These are phyloP conservation scores for Suhomyces vadensis DNA, from an alignment of 805 yeast genomes.

Conservation along the genomic window DNA sequence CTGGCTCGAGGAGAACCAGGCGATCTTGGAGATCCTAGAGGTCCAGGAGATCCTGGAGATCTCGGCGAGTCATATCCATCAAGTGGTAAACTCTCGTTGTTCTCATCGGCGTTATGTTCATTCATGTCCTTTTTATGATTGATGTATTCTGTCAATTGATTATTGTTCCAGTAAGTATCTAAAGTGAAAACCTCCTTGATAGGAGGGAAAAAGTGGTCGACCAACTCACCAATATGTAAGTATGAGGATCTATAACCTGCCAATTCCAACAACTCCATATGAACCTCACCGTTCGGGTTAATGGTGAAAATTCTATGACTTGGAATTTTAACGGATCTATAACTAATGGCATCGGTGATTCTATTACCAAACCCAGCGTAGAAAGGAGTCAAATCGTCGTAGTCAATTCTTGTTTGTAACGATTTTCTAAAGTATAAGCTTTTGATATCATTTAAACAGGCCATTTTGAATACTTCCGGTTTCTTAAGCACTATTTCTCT, in stretches of 20 bases:
- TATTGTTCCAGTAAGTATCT: slow-evolving; percentile 36
- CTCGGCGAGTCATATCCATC: slow-evolving; percentile 6
- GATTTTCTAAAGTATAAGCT: slow-evolving; percentile 52
- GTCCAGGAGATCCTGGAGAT: not conserved
- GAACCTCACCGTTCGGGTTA: slow-evolving; percentile 95
- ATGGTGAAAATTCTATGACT: slow-evolving; percentile 93
- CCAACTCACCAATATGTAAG: slow-evolving; percentile 86
- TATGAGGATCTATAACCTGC: slow-evolving; percentile 91
- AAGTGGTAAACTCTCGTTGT: not conserved
- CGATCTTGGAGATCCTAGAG: slow-evolving; percentile 19
- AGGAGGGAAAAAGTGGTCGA: slow-evolving; percentile 97
- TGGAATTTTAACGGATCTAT: slow-evolving; percentile 91
- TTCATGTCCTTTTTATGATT: slow-evolving; percentile 16
- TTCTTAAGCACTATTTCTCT: slow-evolving; percentile 91
- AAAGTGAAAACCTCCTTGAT: slow-evolving; percentile 33
- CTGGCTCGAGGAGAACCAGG: slow-evolving; percentile 25
- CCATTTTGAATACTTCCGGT: slow-evolving; percentile 98
- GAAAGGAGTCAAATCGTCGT: slow-evolving; percentile 67
- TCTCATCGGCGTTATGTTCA: slow-evolving; percentile 6
- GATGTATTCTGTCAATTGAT: slow-evolving; percentile 38
- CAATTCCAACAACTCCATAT: slow-evolving; percentile 90
- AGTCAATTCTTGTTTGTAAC: slow-evolving; percentile 13
- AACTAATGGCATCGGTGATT: slow-evolving; percentile 94
- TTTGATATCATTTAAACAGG: slow-evolving; percentile 85
- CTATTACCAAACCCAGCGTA: slow-evolving; percentile 97